Base-by-base conservation (phyloP, 2,329 filamentous ascomycete species). In the Phaeosphaeria sp. region DNA sequence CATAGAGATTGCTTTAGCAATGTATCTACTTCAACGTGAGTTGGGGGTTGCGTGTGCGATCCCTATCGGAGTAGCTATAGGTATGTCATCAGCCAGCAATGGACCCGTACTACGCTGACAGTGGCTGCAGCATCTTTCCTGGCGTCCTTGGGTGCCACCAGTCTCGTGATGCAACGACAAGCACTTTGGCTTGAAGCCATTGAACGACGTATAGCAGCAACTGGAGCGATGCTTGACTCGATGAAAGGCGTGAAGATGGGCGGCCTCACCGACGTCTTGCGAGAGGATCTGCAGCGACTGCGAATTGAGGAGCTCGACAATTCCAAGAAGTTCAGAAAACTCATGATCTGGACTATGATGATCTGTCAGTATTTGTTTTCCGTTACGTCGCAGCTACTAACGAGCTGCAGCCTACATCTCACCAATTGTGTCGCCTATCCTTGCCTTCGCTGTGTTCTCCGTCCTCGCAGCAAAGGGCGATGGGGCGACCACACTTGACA, bases 201-300 rank as follows among this genome's bases (percentile, higher is more conserved):
- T 13, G 77, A 83, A 63, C 71, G 76, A 41, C 78, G 81, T 5
- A 75, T 83, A 4, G 72, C 75, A 5, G 70, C 78, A 3, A 83
- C 81, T 0, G 69, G 75, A 1, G 70, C 69, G 3, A 75, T 81
- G 68, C 73, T 83, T 0, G 72, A 72, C n/a, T 76, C 79, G 2
- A 81, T 83, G 72, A 81, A 81, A 58, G 75, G 78, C 23, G 72
- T 83, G 21, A 83, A 82, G 63, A 82, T 82, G 74, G 73, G 78
- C 13, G 79, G 79, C 0, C 63, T 75, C 6, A 72, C 72, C 2
- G 67, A 74, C 51, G 66, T 73, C 1, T 50, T 75, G 15, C 61
- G 67, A 21, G 62, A 69, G 9, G 69, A 73, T 50, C 54, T 76
- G 17, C 72, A 75, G 22, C 58, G 63, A 18, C 66, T 77, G 9